Evolutionary conservation across 2,329 filamentous ascomycete species (phyloP), one percentile per base, ranked within the genome.

Genomic region (Paecilomyces sp.): DNA sequence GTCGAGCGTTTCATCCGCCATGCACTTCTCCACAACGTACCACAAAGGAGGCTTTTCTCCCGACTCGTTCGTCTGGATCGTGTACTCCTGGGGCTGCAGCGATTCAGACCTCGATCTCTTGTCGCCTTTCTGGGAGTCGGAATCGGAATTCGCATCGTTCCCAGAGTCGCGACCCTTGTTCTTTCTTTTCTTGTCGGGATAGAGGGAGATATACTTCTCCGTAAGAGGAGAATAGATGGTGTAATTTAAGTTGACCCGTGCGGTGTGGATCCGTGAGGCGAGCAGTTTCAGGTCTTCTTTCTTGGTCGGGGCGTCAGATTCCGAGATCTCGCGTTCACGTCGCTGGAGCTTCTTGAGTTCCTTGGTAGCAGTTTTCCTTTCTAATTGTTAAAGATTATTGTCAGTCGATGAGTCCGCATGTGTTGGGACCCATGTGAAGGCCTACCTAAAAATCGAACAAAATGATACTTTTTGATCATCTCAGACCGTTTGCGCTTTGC

Each of bases 381-480:
- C 76, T 78, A 54, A 34, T 56, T 3, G 55, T 18, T 9, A 9
- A 22, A 33, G 13, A 51, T 66, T 61, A 67, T 61, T 22, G 9
- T 50, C 15, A 24, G 15, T 28, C 25, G 30, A 59, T 47, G 25
- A 56, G 31, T 56, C 31, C 11, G 18, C 9, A 52, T 18, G 36
- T 51, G 12, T 36, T 53, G 15, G 6, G 41, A 15, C 25, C 47
- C 31, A 57, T 34, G 57, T n/a, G 24, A 33, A 5, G 15, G 63
- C 68, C 47, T 68, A 77, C 76, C 85, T 62, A 88, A 80, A 68
- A 88, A 88, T n/a, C 85, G 74, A n/a, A 87, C 80, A 73, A 86
- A 86, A 68, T 88, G 85, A 68, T 86, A 88, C 67, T 80, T 82
- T 60, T 78, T 77, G 61, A 87, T 85, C 75, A 86, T 81, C 61